Base-by-base conservation (phyloP, 208 protist genomes). In the Crithidia brevicula region DNA sequence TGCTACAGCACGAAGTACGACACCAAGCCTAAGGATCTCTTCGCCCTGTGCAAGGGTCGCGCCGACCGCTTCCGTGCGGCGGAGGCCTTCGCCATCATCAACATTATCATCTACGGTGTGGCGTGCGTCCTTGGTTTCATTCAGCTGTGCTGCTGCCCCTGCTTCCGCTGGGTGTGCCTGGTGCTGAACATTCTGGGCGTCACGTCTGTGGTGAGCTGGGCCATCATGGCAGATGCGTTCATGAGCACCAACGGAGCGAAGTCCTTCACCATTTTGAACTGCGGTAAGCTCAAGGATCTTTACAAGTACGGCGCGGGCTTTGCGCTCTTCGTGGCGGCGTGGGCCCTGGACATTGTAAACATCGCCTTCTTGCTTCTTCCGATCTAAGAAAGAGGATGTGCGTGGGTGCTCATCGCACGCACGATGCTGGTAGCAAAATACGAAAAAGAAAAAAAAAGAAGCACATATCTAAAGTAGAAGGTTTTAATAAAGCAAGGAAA, bases 11-110 rank as follows among this genome's bases (percentile, higher is more conserved):
- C 25, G 13, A 56, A 38, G 31, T 36, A 38, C 50, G 31, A 67
- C 45, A 52, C 28, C 57, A 53, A 31, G 13, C 1, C 64, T 23
- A 49, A 43, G 4, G 47, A 22, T 31, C 13, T 72, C 6, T 31
- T 78, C 46, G 78, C 2, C 0, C 15, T 40, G 6, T 89, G 84
- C 58, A 2, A 23, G 23, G 42, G n/a, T 34, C 72, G 75, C 27
- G 27, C 31, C 6, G n/a, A 36, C 16, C 70, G 54, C 23, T 86
- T 89, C 68, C 72, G 72, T 46, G 67, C 59, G 0, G 73, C 77
- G 3, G 56, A 79, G 57, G 70, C 43, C 25, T 79, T 79, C 16
- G 67, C 77, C 28, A 75, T 89, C n/a, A 70, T 84, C 53, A 57
- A 74, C 34, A 68, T 67, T 27, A 13, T 61, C 13, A 20, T 66